phyloP scores from a whole-genome alignment of 768 basidiomycete species.

The Mycena galopus region DNA sequence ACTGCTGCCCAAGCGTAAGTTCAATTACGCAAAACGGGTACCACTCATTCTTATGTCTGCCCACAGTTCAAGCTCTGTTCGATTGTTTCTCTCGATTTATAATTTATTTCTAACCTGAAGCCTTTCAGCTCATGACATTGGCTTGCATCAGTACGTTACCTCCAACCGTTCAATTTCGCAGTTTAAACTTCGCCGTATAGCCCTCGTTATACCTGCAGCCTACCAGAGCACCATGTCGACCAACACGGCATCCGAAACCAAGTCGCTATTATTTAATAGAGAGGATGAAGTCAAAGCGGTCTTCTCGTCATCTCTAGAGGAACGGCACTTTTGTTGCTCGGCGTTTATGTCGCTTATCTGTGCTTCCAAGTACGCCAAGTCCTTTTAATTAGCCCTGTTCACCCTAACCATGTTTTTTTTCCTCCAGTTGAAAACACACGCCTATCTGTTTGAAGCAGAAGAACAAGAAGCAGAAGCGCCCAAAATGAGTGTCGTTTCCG shows the following conservation, averaged over 20 bases:
- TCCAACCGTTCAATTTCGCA: not conserved
- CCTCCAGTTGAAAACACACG: constrained; percentile 78
- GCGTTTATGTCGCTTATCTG: constrained; percentile 81
- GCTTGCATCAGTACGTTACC: constrained; percentile 80
- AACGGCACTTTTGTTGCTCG: constrained; percentile 80
- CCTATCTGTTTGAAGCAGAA: constrained; percentile 68
- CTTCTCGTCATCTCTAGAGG: constrained; percentile 84
- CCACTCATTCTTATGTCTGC: constrained; percentile 1
- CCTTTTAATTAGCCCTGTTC: not conserved
- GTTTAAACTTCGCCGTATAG: constrained; percentile 45
- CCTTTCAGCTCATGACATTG: constrained; percentile 81
- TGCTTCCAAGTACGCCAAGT: constrained; percentile 73
- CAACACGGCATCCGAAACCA: constrained; percentile 7
- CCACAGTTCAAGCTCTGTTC: constrained; percentile 62
- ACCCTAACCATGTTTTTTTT: constrained; percentile 1
- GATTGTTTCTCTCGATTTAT: constrained; percentile 23
- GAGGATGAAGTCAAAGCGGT: constrained; percentile 53
- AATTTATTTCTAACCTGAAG: constrained; percentile 18
- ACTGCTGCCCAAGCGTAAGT: constrained; percentile 91
- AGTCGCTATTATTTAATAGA: constrained; percentile 16
- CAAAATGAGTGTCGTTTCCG: constrained; percentile 80
- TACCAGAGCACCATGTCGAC: constrained; percentile 66
- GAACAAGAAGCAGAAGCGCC: constrained; percentile 56
- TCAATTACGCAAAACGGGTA: not conserved
- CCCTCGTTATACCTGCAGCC: constrained; percentile 92